A percentile compares a stretch with the other conserved stretches of the same genome.
Evolutionary conservation across 306 rosid species (phyloP).

Genomic region (Geum urbanum): DNA sequence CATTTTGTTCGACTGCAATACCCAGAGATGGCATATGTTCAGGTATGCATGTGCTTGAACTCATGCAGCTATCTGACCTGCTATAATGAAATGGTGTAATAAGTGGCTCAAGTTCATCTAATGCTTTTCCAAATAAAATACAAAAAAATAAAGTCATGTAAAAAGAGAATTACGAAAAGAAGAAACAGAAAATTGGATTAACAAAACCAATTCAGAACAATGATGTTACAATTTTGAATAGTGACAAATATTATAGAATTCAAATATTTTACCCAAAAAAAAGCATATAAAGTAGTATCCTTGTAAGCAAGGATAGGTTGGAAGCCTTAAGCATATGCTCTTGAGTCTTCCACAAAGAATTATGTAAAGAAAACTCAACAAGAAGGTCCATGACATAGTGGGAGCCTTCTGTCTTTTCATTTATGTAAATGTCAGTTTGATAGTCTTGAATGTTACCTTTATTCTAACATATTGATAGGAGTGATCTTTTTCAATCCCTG

Average conservation of each 20-base stretch:
- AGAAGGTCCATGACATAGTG: too few relatives aligned
- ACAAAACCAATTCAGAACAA: neutral
- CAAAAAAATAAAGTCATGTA: neutral
- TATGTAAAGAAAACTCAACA: too few relatives aligned
- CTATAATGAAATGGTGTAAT: neutral
- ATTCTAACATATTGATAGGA: neutral
- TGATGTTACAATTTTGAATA: neutral
- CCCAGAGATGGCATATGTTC: constrained; percentile 20
- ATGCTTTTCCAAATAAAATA: neutral
- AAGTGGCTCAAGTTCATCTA: neutral
- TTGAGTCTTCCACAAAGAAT: neutral
- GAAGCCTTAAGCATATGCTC: neutral
- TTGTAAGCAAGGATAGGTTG: neutral
- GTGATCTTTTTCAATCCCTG: neutral
- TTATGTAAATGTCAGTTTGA: too few relatives aligned
- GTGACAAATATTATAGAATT: neutral
- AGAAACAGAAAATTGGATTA: neutral
- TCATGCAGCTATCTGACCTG: constrained; percentile 3
- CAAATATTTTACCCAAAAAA: neutral
- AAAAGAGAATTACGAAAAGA: neutral
- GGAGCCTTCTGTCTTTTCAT: too few relatives aligned
- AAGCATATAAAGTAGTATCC: neutral
- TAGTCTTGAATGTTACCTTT: too few relatives aligned
- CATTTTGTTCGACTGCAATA: constrained; percentile 1
- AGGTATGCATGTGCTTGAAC: neutral